A percentile compares a stretch with the other conserved stretches of the same genome.
phyloP scores from a whole-genome alignment of 805 yeast genomes.

The Danielozyma ontarioensis region DNA sequence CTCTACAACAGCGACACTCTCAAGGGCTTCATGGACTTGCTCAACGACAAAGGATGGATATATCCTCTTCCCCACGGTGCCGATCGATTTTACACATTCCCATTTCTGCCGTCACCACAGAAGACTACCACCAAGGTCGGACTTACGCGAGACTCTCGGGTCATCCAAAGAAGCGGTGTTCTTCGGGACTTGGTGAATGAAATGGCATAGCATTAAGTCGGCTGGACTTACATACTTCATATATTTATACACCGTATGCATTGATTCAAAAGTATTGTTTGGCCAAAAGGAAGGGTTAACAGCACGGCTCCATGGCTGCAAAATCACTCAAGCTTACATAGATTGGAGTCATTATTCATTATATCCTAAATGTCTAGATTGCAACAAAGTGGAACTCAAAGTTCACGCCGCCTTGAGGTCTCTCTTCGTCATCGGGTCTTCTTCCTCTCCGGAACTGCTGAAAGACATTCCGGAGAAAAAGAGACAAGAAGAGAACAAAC shows the following conservation, averaged over 20 bases:
- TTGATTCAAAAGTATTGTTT: too few relatives aligned
- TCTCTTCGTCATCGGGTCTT: constrained; percentile 7
- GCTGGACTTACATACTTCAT: too few relatives aligned
- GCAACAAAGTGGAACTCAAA: constrained; percentile 33
- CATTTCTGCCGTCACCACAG: constrained; percentile 2
- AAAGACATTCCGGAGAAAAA: constrained; percentile 22
- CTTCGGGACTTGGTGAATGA: constrained; percentile 28
- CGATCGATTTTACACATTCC: constrained; percentile 28
- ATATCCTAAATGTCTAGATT: constrained; percentile 15
- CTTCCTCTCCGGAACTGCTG: constrained; percentile 22
- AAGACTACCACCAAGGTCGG: too few relatives aligned
- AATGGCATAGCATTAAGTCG: too few relatives aligned
- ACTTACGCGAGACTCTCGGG: too few relatives aligned
- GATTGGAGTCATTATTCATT: too few relatives aligned
- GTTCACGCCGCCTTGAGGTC: constrained; percentile 3
- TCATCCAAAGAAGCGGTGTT: too few relatives aligned
- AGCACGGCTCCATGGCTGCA: too few relatives aligned
- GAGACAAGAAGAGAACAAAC: constrained; percentile 20
- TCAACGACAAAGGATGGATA: constrained; percentile 59
- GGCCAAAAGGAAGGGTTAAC: too few relatives aligned
- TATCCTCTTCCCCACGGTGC: constrained; percentile 48
- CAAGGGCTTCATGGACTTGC: constrained; percentile 53
- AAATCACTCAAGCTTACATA: too few relatives aligned
- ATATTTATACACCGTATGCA: too few relatives aligned
- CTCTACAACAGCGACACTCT: constrained; percentile 48